Evolutionary conservation across 176 grass and related monocot genomes (phyloP), one percentile per base, ranked within the genome.

Genomic region (Aegilops umbellulata): DNA sequence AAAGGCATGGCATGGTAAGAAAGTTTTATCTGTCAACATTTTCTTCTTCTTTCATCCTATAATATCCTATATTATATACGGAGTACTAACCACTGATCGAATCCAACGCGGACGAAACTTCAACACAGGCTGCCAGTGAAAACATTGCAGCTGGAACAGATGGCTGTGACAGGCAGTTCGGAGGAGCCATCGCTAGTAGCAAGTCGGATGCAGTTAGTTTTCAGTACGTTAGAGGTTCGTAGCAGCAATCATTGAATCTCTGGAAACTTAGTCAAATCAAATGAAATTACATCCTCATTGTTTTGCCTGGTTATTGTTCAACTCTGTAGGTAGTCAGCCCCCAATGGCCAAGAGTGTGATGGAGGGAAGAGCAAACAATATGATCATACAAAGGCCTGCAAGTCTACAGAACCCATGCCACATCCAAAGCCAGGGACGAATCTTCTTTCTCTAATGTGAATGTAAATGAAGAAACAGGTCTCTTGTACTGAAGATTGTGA

Each of bases 1-100:
- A 95, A 95, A 73, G 97, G 97, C 86, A 98, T 98, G 97, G 97
- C 97, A 90, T 95, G 97, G 94, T 98, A 78, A 84, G 60, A 10
- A 51, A 31, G 74, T 31, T 36, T 61, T 70, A 2, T 57, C 5
- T 62, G 0, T 12, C 23, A 24, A 25, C 9, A 19, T 3, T 76
- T 58, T 19, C 32, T 49, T 34, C 22, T 36, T 15, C 31, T 13
- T 19, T 47, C 3, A 20, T 55, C 51, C 6, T 3, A 55, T 20
- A 16, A 53, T 42, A 46, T 46, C 42, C 42, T 27, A 49, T 73
- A 57, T 78, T 47, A 20, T 44, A n/a, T n/a, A n/a, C n/a, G 29
- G 0, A 47, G 13, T 47, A 47, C 44, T 47, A 1, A 15, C 44
- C 5, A 23, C 39, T 64, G 57, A 84, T 60, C 22, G 29, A 49